Conservation (phyloP, 257 asterid species). For the Jacaranda mimosifolia region DNA sequence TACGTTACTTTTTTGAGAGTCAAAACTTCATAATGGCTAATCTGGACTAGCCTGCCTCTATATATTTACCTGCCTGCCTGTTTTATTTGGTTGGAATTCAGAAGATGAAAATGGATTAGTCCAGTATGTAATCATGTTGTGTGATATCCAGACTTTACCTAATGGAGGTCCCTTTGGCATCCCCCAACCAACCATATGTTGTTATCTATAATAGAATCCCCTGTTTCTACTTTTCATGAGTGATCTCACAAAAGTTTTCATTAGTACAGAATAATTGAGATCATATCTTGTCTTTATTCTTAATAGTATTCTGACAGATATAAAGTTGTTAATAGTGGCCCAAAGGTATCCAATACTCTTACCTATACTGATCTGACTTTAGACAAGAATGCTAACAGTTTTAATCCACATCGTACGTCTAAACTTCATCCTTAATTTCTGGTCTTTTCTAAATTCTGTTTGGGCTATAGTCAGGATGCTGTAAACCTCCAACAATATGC, state of each 20-base stretch:
- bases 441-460: too few species aligned
- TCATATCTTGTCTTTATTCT: slow-evolving; percentile 13
- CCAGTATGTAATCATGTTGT: slow-evolving; percentile 39
- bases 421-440: too few species aligned
- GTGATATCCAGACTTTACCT: slow-evolving; percentile 9
- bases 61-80: neutral
- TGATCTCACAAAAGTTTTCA: slow-evolving; percentile 26
- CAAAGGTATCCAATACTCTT: neutral
- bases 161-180: slow-evolving; percentile 39
- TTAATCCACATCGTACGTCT: too few species aligned
- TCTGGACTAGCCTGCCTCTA: neutral
- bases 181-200: neutral
- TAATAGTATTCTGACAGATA: slow-evolving; percentile 7
- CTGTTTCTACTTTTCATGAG: slow-evolving; percentile 18
- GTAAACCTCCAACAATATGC: slow-evolving; percentile 84
- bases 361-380: too few species aligned
- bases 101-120: neutral
- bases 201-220: slow-evolving; percentile 4
- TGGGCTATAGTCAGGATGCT: slow-evolving; percentile 77
- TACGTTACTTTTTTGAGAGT: slow-evolving; percentile 20
- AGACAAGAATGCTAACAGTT: too few species aligned
- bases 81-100: slow-evolving; percentile 11
- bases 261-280: slow-evolving; percentile 28
- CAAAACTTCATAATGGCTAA: slow-evolving; percentile 24
- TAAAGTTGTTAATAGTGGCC: neutral